Evolutionary conservation across 2,329 filamentous ascomycete species (phyloP).

Genomic region (Colletotrichum coccodes): DNA sequence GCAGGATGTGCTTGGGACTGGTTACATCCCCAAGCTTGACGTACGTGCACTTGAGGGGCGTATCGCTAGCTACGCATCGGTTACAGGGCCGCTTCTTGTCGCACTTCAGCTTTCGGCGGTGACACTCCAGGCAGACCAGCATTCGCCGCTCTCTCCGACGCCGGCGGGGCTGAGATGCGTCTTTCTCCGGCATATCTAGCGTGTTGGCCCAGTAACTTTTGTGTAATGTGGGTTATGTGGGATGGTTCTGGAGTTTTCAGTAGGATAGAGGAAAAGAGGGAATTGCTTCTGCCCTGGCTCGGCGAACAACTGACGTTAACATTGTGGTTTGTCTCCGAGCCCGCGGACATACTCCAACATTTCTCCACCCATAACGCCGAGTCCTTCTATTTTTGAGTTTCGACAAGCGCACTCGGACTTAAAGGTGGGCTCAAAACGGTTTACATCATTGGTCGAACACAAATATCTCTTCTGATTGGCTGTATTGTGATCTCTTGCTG

Average conservation of each 20-base stretch:
- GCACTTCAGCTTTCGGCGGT: constrained; percentile 18
- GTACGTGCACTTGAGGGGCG: background rate
- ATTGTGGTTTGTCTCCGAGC: background rate
- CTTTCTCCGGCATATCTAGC: background rate
- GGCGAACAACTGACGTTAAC: background rate
- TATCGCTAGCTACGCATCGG: background rate
- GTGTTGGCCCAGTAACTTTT: background rate
- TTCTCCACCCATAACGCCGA: background rate
- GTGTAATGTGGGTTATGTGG: background rate
- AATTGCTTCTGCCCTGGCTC: background rate
- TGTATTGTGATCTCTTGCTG: background rate
- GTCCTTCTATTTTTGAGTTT: background rate
- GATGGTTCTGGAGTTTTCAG: background rate
- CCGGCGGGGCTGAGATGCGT: background rate
- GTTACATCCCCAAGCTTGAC: background rate
- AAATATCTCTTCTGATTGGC: background rate
- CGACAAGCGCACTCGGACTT: background rate
- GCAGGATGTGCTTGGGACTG: background rate
- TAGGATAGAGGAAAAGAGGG: background rate
- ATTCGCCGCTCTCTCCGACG: constrained; percentile 14
- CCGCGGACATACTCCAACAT: background rate
- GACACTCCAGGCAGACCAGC: constrained; percentile 12
- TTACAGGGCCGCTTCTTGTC: background rate
- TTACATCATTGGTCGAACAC: background rate
- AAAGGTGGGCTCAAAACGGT: background rate